Conservation (phyloP, 768 basidiomycete genomes). For the Cubamyces lactineus region DNA sequence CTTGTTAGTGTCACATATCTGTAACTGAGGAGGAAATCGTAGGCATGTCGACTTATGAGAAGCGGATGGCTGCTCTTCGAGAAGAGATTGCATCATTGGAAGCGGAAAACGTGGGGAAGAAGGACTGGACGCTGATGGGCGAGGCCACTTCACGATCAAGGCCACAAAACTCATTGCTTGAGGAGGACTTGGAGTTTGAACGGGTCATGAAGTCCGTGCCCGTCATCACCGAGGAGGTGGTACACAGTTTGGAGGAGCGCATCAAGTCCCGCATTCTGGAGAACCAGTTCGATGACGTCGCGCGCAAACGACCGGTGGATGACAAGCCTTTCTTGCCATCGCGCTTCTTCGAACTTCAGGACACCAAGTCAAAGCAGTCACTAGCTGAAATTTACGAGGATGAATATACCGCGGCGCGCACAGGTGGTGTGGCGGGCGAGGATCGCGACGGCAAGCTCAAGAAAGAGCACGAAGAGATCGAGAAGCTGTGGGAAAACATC, state of each 20-base stretch:
- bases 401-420: conserved; percentile 76
- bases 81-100: conserved; percentile 85
- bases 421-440: conserved; percentile 56
- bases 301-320: conserved; percentile 76
- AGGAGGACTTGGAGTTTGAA: conserved; percentile 95
- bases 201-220: conserved; percentile 86
- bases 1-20: not conserved
- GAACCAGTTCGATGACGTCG: conserved; percentile 87
- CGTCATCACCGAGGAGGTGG: conserved; percentile 85
- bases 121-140: conserved; percentile 93
- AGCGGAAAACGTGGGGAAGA: conserved; percentile 81
- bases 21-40: not conserved
- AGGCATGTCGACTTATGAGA: conserved; percentile 81
- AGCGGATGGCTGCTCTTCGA: conserved; percentile 69
- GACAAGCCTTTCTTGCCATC: conserved; percentile 93
- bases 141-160: conserved; percentile 83
- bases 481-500: conserved; percentile 81
- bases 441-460: conserved; percentile 87
- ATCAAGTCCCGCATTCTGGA: conserved; percentile 91
- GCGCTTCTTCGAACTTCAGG: conserved; percentile 84
- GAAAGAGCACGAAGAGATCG: conserved; percentile 89
- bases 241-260: conserved; percentile 80
- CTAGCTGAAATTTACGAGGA: conserved; percentile 97
- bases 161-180: conserved; percentile 89
- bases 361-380: conserved; percentile 84